Evolutionary conservation across 2,329 filamentous ascomycete genomes (phyloP), one percentile per base, ranked within the genome.

Genomic region (Paraconiothyrium brasiliense): DNA sequence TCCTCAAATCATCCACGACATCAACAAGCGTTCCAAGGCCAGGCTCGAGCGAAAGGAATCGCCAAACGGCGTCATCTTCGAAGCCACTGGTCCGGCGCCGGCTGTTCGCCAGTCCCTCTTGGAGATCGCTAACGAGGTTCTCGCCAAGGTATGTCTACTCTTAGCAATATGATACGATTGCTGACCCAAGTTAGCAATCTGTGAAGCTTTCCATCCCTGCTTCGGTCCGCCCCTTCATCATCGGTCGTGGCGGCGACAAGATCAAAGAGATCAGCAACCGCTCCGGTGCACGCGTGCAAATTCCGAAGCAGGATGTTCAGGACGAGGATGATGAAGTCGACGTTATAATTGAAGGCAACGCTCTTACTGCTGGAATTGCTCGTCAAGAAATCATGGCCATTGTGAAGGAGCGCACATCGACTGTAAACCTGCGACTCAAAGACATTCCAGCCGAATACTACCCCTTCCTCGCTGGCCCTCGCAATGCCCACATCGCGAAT

Each of bases 391-490:
- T 99, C 71, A 85, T 92, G 72, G 90, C 90, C 72, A 97, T 98
- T 76, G 93, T 92, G 59, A 91, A 90, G 71, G 93, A 97, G 79
- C 90, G 93, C 64, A 89, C 92, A 57, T 90, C 92, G 58, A 94
- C 90, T 69, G 87, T 94, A 74, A 95, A 88, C 80, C 86, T 93
- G 60, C 92, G 92, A 71, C 81, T 99, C 67, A 92, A 90, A 78
- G 89, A 90, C 52, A 90, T 99, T 62, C 94, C 95, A 8, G 87
- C 93, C 30, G 93, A 97, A 76, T 96, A 95, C 79, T 99, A 95
- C 80, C 94, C 94, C 56, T 99, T 99, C 83, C 90, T 99, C 78
- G 90, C 93, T 27, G 93, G 93, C 52, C 88, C 90, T 10, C 87
- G 91, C 76, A 92, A 93, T 75, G 83, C 86, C 50, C 83, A 88